Conservation (phyloP, 2,329 filamentous ascomycete genomes). For the Aspergillus thermomutatus region DNA sequence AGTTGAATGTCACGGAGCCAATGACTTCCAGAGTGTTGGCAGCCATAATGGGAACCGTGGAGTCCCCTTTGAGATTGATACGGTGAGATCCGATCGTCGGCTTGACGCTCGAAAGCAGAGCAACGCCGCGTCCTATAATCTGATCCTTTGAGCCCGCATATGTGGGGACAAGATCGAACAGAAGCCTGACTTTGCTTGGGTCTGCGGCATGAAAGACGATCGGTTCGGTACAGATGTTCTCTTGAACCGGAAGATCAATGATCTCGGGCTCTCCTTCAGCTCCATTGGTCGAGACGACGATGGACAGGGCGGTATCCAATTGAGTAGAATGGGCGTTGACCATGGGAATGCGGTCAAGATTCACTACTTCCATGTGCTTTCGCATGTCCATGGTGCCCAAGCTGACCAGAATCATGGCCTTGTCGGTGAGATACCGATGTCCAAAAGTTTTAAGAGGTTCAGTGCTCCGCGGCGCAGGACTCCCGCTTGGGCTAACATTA, state of each 20-base stretch:
- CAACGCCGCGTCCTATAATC: constrained; percentile 82
- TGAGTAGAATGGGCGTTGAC: constrained; percentile 87
- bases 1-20: constrained; percentile 94
- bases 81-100: constrained; percentile 77
- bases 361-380: constrained; percentile 75
- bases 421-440: constrained; percentile 86
- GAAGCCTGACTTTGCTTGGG: constrained; percentile 74
- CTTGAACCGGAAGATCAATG: constrained; percentile 88
- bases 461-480: constrained; percentile 38
- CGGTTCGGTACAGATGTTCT: constrained; percentile 89
- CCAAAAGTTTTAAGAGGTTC: constrained; percentile 94
- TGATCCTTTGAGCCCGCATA: constrained; percentile 81
- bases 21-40: constrained; percentile 82
- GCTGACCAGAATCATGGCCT: constrained; percentile 87
- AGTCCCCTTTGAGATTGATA: constrained; percentile 89
- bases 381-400: constrained; percentile 92
- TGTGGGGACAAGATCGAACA: constrained; percentile 94
- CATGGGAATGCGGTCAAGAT: constrained; percentile 82
- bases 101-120: constrained; percentile 80
- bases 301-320: constrained; percentile 86
- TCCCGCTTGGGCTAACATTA: constrained; percentile 40
- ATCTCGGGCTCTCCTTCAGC: constrained; percentile 83
- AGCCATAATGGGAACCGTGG: constrained; percentile 86
- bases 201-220: constrained; percentile 83
- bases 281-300: constrained; percentile 82